A percentile compares a stretch with the other conserved stretches of the same genome.
Conservation (phyloP, 495 filamentous ascomycete genomes). For the Aspergillus carlsbadensis region DNA sequence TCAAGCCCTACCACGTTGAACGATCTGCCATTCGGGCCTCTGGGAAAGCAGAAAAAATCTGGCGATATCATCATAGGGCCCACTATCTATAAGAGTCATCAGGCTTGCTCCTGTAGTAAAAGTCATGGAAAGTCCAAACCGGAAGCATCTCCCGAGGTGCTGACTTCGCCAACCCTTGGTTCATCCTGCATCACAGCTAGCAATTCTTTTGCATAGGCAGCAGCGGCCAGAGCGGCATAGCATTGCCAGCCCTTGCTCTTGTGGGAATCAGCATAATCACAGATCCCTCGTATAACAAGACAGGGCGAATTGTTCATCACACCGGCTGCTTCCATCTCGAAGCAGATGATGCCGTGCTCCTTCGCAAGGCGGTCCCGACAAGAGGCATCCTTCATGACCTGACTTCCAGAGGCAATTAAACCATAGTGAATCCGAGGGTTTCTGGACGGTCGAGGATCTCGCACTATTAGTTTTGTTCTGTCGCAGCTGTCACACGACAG, state of each 20-base stretch:
- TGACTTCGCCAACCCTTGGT: background rate
- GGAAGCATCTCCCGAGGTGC: background rate
- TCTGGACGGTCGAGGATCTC: conserved; percentile 7
- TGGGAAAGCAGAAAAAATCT: background rate
- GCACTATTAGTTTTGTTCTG: background rate
- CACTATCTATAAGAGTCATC: background rate
- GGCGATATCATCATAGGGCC: background rate
- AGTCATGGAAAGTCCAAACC: background rate
- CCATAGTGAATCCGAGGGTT: conserved; percentile 20
- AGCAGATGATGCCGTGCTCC: conserved; percentile 32
- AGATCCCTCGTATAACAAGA: conserved; percentile 34
- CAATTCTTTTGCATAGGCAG: conserved; percentile 29
- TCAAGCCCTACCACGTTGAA: background rate
- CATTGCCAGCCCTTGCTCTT: conserved; percentile 39
- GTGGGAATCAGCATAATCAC: conserved; percentile 37
- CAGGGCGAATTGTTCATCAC: conserved; percentile 30
- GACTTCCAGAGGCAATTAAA: conserved; percentile 19
- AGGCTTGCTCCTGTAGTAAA: background rate
- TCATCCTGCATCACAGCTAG: conserved; percentile 2
- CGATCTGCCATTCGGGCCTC: background rate
- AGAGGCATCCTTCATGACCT: conserved; percentile 18
- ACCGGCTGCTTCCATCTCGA: conserved; percentile 52
- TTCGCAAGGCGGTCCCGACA: conserved; percentile 17
- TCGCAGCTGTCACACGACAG: conserved; percentile 23
- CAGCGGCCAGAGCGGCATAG: conserved; percentile 24